Conservation (phyloP, 108 stramenopile species). For the Heterococcus sp. region DNA sequence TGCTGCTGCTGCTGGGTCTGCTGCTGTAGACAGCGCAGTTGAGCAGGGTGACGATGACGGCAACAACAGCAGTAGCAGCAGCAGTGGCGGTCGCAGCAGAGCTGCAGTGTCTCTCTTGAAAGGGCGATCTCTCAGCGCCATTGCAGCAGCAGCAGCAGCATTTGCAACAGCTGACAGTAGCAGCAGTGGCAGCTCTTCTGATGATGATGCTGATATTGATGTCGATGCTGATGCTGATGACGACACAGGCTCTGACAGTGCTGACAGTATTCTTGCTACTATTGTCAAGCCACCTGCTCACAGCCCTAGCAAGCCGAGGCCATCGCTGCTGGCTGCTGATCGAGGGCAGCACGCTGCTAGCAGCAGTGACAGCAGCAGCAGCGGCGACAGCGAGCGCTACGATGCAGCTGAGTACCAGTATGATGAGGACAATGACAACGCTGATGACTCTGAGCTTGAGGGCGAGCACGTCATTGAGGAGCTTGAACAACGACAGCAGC, state of each 20-base stretch:
- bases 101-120: conserved; percentile 13
- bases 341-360: neutral
- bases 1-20: neutral
- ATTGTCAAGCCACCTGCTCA: neutral
- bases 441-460: neutral
- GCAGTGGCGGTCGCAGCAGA: conserved; percentile 9
- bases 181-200: neutral
- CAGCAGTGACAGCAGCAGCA: neutral
- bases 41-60: neutral
- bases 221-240: neutral
- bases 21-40: neutral
- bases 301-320: neutral
- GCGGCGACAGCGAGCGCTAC: too few species aligned
- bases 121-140: conserved; percentile 1
- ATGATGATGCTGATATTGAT: neutral
- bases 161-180: neutral
- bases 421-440: too few species aligned
- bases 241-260: neutral
- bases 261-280: neutral
- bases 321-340: neutral
- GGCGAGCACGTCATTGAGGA: neutral
- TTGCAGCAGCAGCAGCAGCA: neutral
- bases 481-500: neutral
- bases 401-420: too few species aligned
- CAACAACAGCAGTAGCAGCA: too few species aligned